Conservation (phyloP, 2,329 filamentous ascomycete species). For the Purpureocillium lavendulum region DNA sequence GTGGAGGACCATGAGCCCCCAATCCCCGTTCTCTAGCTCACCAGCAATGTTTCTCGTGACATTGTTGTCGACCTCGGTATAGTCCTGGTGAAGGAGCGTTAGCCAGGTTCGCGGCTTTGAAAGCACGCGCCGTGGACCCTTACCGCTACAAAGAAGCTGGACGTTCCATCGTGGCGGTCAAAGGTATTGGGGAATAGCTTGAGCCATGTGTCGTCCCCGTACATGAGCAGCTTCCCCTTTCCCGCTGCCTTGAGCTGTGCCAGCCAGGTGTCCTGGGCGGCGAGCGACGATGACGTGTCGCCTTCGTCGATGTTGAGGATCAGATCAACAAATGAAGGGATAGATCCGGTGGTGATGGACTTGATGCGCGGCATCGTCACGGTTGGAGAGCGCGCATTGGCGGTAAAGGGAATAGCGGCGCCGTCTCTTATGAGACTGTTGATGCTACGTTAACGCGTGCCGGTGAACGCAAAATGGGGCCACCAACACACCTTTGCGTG, state of each 20-base stretch:
- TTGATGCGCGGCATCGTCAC: conserved; percentile 98
- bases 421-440: conserved; percentile 74
- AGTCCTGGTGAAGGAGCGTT: conserved; percentile 57
- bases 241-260: conserved; percentile 76
- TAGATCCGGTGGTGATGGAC: conserved; percentile 92
- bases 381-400: conserved; percentile 90
- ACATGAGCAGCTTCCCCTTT: conserved; percentile 77
- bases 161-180: conserved; percentile 80
- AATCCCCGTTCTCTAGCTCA: conserved; percentile 71
- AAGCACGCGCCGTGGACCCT: conserved; percentile 28
- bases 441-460: conserved; percentile 5
- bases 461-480: not conserved
- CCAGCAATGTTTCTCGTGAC: conserved; percentile 81
- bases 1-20: conserved; percentile 90
- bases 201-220: conserved; percentile 96
- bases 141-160: conserved; percentile 96
- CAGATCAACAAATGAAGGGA: conserved; percentile 95
- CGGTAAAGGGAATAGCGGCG: conserved; percentile 83
- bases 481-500: conserved; percentile 64
- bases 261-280: conserved; percentile 90
- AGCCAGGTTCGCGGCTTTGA: conserved; percentile 2
- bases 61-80: conserved; percentile 95
- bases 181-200: conserved; percentile 92
- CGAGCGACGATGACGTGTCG: conserved; percentile 81
- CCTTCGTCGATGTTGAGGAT: conserved; percentile 95